Percentiles rank a stretch among this genome's conserved stretches.
These are phyloP conservation scores for Russula abietina DNA, from an alignment of 768 basidiomycete species.

Conservation along the genomic window DNA sequence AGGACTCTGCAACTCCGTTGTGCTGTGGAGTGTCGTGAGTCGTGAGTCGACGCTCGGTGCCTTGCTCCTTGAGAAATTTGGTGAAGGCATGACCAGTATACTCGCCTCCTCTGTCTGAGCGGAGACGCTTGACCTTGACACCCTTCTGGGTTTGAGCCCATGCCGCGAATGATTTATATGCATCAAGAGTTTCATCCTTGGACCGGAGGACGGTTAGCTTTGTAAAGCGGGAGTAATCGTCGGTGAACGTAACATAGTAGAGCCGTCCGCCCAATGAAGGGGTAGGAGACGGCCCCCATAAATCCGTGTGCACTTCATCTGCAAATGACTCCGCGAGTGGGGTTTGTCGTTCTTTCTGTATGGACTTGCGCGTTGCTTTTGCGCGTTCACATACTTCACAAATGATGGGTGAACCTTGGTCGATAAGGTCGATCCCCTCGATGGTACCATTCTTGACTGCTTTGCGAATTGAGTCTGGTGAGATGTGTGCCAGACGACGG, in stretches of 20 bases:
- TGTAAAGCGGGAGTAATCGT: conserved; percentile 32
- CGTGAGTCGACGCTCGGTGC: conserved; percentile 18
- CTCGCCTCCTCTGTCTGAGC: conserved; percentile 32
- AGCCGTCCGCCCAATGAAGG: conserved; percentile 26
- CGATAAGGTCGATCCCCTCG: no score
- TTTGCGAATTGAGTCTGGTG: no score
- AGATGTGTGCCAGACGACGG: no score
- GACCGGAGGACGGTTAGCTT: conserved; percentile 27
- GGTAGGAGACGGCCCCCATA: conserved; percentile 18
- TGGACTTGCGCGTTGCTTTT: not conserved
- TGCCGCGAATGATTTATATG: conserved; percentile 29
- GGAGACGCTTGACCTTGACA: conserved; percentile 29
- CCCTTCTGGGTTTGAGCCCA: conserved; percentile 29
- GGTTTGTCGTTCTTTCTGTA: not conserved
- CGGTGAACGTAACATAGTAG: conserved; percentile 36
- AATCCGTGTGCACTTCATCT: conserved; percentile 12
- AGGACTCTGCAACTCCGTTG: conserved; percentile 5
- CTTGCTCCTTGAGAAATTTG: conserved; percentile 24
- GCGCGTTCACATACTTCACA: not conserved
- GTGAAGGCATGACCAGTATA: conserved; percentile 27
- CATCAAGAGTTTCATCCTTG: conserved; percentile 31
- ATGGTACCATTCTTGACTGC: no score
- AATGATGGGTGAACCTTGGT: no score
- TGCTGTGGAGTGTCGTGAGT: no score
- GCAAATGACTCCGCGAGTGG: not conserved